Percentiles rank a stretch among this genome's conserved stretches.
phyloP scores from a whole-genome alignment of 2,329 filamentous ascomycete species.

The Beauveria sp. region DNA sequence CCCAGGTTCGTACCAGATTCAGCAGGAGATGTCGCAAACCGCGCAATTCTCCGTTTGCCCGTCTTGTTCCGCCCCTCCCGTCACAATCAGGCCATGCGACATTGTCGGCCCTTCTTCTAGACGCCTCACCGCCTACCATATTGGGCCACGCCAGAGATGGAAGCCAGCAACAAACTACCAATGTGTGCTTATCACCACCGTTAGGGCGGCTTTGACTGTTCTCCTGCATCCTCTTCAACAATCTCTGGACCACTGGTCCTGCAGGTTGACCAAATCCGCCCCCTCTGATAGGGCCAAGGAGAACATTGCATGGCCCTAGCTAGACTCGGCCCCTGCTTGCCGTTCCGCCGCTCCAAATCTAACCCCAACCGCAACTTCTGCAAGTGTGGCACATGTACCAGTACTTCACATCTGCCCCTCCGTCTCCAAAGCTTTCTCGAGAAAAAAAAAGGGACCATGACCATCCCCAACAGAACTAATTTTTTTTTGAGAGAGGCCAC shows the following conservation, averaged over 20 bases:
- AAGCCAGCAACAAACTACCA: neutral
- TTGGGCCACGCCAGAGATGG: neutral
- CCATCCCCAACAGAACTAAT: conserved; percentile 38
- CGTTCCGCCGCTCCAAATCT: neutral
- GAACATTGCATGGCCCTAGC: conserved; percentile 10
- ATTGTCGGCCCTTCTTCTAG: conserved; percentile 1
- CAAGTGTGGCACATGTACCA: neutral
- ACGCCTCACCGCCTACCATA: conserved; percentile 1
- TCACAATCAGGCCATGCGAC: neutral
- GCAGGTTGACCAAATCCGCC: neutral
- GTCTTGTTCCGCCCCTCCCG: neutral
- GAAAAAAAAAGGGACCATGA: conserved; percentile 12
- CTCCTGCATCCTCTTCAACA: conserved; percentile 13
- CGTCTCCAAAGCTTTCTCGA: conserved; percentile 15
- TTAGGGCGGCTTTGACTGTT: neutral
- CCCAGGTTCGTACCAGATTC: neutral
- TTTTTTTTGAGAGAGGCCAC: conserved; percentile 16
- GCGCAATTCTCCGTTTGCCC: neutral
- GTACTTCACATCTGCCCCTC: conserved; percentile 15
- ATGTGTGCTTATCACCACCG: neutral
- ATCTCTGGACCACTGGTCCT: conserved; percentile 3
- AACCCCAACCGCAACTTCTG: neutral
- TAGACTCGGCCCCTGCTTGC: neutral
- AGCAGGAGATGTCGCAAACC: neutral
- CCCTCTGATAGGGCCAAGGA: neutral